Base-by-base conservation (phyloP, 148 eudicot genomes). In the Rhododendron molle region DNA sequence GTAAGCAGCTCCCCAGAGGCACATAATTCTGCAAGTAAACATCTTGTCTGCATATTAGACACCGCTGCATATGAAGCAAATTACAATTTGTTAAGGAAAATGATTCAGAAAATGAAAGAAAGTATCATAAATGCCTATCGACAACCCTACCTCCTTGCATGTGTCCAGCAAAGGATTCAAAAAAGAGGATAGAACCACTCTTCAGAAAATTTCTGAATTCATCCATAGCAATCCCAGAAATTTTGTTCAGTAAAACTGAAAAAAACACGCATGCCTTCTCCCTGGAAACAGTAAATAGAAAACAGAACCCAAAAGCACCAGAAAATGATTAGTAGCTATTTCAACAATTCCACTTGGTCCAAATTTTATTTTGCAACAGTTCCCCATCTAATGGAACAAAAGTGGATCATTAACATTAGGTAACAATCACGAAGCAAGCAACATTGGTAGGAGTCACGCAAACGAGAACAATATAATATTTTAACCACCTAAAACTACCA, bases 261-360 rank as follows among this genome's bases (percentile, higher is more conserved):
- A 96, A 93, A 74, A 95, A 82, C 49, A 91, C 91, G 78, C 96
- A 92, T 15, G 88, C 93, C 89, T 86, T 94, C 88, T 95, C 97
- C 90, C 98, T 95, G 91, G 32, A 69, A 86, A 72, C 18, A 79
- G 43, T 47, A 74, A 36, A 81, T 49, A 43, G 34, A 81, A 38
- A 72, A 16, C 80, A 76, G 32, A 83, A 73, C 44, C 15, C 28
- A 73, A 81, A n/a, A 88, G 84, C 43, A 13, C 12, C 49, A 1
- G 49, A 88, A 86, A 52, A 13, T 7, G 9, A 46, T 80, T 69
- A 67, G 83, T 60, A 80, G 16, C 34, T 47, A 52, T 38, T 56
- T 2, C 56, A 84, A 62, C 43, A 56, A 76, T 26, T 44, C 32
- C n/a, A 44, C 58, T 85, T 5, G 12, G 23, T 10, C 7, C 30